Base-by-base conservation (phyloP, 2,329 filamentous ascomycete species). In the Aureobasidium zeae region DNA sequence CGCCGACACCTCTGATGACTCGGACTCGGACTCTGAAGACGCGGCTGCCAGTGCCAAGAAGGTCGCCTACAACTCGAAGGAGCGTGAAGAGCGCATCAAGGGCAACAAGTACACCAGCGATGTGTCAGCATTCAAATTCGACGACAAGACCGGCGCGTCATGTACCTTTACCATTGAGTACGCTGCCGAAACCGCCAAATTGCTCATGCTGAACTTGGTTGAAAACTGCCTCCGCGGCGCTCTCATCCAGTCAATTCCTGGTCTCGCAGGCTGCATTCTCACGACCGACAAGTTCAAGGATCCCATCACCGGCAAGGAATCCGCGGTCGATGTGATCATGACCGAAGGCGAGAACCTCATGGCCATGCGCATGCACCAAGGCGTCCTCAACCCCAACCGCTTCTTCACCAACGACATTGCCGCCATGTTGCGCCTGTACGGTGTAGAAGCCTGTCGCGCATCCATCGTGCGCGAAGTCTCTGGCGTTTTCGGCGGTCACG, bases 381-480 rank as follows among this genome's bases (percentile, higher is more conserved):
- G 91, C 57, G 79, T 83, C 60, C 84, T 96, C 66, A 80, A 95
- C 63, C 84, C 86, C 1, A 79, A 94, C 66, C 77, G 74, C 44
- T 81, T 94, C 56, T 79, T 83, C 63, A 95, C 89, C 52, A 98
- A 98, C 68, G 89, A 94, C 55, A 88, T 96, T 51, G 81, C 81
- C 25, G 78, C 87, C 26, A 84, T 96, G 62, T 77, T 96, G 11
- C 69, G 73, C 17, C 74, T 84, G 41, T 98, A 96, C 61, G 91
- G 91, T 52, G 87, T 98, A 4, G 91, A 98, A 67, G 91, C 91
- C 1, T 87, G 85, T 33, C 84, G 93, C 17, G 79, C 74, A 51
- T 85, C 79, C 52, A 96, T 98, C 57, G 83, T 95, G 32, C 75
- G 76, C 46, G 91, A 98, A 67, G 77, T 98, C 57, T 76, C 79